Evolutionary conservation across 805 yeast genomes (phyloP).

Genomic region (Nakazawaea wyomingensis): DNA sequence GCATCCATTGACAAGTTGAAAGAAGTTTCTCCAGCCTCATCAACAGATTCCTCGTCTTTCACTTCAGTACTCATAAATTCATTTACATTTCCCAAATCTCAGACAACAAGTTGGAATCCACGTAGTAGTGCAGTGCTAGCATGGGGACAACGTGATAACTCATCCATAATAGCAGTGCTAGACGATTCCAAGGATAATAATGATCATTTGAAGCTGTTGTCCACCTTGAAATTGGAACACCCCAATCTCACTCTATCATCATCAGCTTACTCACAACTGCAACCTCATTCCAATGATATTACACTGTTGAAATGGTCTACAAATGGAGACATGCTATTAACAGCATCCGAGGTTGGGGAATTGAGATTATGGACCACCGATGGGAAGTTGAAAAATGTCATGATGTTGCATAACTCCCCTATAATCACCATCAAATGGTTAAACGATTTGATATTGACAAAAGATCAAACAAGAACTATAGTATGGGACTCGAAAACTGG

Average conservation of each 20-base stretch:
- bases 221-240: constrained; percentile 9
- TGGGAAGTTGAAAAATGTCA: constrained; percentile 56
- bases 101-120: constrained; percentile 57
- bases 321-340: constrained; percentile 53
- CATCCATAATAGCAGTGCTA: constrained; percentile 23
- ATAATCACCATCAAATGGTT: constrained; percentile 61
- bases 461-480: constrained; percentile 52
- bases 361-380: constrained; percentile 72
- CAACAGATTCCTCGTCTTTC: constrained; percentile 18
- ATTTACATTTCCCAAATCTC: constrained; percentile 36
- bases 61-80: constrained; percentile 35
- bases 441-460: constrained; percentile 45
- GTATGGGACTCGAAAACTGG: constrained; percentile 67
- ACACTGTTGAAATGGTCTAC: constrained; percentile 55
- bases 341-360: constrained; percentile 68
- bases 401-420: constrained; percentile 49
- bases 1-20: too few species aligned
- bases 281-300: constrained; percentile 20
- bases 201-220: background rate
- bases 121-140: constrained; percentile 38
- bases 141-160: constrained; percentile 38
- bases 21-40: constrained; percentile 11
- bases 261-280: background rate
- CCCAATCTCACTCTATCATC: background rate
- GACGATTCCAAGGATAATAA: constrained; percentile 15